These are phyloP conservation scores for Diaporthe eres DNA, from an alignment of 2,329 filamentous ascomycete genomes.

Conservation along the genomic window DNA sequence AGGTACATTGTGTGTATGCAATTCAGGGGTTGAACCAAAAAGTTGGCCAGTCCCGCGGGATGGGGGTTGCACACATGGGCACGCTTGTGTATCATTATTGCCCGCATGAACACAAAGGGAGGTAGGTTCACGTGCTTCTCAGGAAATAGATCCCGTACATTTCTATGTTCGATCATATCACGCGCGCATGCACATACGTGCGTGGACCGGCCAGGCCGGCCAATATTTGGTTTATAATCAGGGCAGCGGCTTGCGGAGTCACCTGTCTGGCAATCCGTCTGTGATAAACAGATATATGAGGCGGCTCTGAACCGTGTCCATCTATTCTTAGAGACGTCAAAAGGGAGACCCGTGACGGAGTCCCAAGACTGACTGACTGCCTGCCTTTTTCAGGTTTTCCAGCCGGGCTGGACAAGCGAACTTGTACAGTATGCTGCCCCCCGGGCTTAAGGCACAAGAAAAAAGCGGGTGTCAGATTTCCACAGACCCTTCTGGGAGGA, in stretches of 20 bases:
- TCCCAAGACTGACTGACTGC: not conserved
- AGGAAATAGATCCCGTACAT: not conserved
- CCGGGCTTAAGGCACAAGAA: not conserved
- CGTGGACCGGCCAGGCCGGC: not conserved
- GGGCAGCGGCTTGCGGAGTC: not conserved
- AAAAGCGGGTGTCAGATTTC: constrained; percentile 15
- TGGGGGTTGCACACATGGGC: not conserved
- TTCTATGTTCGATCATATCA: not conserved
- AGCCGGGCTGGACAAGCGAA: not conserved
- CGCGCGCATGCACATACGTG: not conserved
- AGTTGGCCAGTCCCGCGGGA: constrained; percentile 14
- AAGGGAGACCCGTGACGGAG: not conserved
- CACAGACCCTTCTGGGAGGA: constrained; percentile 18
- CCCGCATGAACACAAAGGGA: not conserved
- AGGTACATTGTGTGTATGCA: not conserved
- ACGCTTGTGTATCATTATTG: not conserved
- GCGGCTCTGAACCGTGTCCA: not conserved
- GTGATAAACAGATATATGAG: not conserved
- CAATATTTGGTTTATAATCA: not conserved
- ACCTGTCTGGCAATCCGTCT: not conserved
- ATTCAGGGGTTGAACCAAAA: not conserved
- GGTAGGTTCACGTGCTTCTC: not conserved
- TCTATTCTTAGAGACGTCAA: constrained; percentile 29
- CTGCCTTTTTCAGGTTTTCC: not conserved
- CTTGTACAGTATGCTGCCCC: not conserved